Evolutionary conservation across 768 basidiomycete genomes (phyloP).

Genomic region (Pulveroboletus sp.): DNA sequence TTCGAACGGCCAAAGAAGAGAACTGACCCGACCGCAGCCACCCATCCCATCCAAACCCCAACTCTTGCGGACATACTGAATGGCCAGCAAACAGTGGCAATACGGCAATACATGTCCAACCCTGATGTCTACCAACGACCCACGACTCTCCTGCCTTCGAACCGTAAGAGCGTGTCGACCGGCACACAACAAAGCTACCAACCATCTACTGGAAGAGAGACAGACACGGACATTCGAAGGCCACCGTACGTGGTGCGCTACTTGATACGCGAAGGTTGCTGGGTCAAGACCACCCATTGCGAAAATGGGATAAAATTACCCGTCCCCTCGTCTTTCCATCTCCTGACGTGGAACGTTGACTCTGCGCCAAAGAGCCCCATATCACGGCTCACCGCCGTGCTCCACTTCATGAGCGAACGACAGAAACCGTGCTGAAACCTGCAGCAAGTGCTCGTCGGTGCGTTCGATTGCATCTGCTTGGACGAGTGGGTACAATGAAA

Average conservation of each 20-base stretch:
- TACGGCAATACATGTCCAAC: constrained; percentile 30
- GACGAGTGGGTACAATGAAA: constrained; percentile 59
- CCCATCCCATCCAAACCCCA: constrained; percentile 29
- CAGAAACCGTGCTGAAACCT: constrained; percentile 60
- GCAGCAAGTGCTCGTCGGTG: constrained; percentile 55
- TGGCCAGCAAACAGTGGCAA: constrained; percentile 31
- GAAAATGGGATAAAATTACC: constrained; percentile 31
- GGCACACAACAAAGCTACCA: constrained; percentile 24
- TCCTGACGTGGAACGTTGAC: constrained; percentile 74
- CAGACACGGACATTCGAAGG: constrained; percentile 25
- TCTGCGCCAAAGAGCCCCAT: constrained; percentile 29
- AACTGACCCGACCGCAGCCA: constrained; percentile 1
- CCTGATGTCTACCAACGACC: constrained; percentile 29
- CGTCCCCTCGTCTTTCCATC: constrained; percentile 42
- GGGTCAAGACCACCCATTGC: constrained; percentile 32
- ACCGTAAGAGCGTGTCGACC: constrained; percentile 22
- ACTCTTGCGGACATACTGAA: constrained; percentile 9
- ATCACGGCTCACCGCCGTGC: constrained; percentile 43
- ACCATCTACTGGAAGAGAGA: constrained; percentile 11
- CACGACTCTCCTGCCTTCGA: constrained; percentile 26
- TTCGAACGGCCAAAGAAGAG: constrained; percentile 13
- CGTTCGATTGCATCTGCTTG: constrained; percentile 45
- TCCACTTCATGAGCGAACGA: constrained; percentile 48
- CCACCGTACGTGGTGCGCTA: constrained; percentile 30
- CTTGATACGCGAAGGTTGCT: constrained; percentile 29